Conservation (phyloP, 768 basidiomycete genomes). For the Rhodotorula diobovata region DNA sequence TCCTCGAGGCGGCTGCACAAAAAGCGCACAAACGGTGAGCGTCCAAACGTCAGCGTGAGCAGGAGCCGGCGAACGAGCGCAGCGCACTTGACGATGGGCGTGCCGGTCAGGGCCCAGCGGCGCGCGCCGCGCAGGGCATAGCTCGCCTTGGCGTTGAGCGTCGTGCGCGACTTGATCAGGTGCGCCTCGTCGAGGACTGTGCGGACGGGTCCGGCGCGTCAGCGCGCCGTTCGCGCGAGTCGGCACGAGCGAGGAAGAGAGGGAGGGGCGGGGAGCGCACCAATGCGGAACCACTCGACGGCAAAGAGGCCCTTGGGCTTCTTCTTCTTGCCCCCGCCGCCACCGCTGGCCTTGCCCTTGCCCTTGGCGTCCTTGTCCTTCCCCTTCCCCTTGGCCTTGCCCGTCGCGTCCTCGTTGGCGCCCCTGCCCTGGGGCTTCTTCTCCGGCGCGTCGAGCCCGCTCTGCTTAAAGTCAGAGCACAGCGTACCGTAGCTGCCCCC, state of each 20-base stretch:
- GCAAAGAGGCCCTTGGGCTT: constrained; percentile 35
- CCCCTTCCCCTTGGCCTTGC: constrained; percentile 21
- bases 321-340: constrained; percentile 11
- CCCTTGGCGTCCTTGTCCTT: constrained; percentile 1
- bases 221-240: no score
- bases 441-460: constrained; percentile 16
- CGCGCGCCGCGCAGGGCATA: constrained; percentile 73
- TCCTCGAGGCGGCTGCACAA: constrained; percentile 51
- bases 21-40: no score
- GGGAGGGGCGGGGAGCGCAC: constrained; percentile 24
- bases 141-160: constrained; percentile 78
- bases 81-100: constrained; percentile 89
- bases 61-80: constrained; percentile 47
- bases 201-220: constrained; percentile 51
- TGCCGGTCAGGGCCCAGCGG: constrained; percentile 91
- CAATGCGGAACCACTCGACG: constrained; percentile 43
- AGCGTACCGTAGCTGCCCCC: constrained; percentile 82
- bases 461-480: constrained; percentile 66
- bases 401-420: constrained; percentile 51
- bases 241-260: constrained; percentile 52
- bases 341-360: no score
- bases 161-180: constrained; percentile 81
- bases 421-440: constrained; percentile 30
- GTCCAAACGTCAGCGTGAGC: no score
- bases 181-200: constrained; percentile 89